Evolutionary conservation across 2,329 filamentous ascomycete species (phyloP).

Genomic region (Neofusicoccum parvum): DNA sequence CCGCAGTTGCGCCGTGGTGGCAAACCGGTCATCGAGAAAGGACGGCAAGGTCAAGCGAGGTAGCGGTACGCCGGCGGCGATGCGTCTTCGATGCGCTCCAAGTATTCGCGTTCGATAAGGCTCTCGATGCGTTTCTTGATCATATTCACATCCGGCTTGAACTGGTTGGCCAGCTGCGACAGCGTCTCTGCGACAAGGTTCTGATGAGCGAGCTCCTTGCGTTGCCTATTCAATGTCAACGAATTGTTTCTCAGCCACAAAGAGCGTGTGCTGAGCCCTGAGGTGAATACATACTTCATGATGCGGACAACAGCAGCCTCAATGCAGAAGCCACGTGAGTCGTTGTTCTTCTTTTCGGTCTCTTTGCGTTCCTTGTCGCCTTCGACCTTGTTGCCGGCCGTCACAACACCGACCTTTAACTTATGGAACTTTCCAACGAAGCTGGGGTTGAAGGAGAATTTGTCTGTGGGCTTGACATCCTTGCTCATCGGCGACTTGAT

Average conservation of each 20-base stretch:
- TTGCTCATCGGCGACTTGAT: conserved; percentile 80
- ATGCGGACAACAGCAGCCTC: conserved; percentile 79
- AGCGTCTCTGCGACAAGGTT: conserved; percentile 73
- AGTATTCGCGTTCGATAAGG: conserved; percentile 74
- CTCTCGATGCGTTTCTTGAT: conserved; percentile 83
- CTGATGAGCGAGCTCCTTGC: conserved; percentile 70
- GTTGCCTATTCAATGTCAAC: conserved; percentile 56
- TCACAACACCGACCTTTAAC: conserved; percentile 87
- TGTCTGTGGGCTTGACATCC: conserved; percentile 73
- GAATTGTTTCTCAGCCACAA: background rate
- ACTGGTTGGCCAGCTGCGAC: conserved; percentile 66
- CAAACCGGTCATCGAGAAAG: background rate
- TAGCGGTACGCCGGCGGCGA: conserved; percentile 68
- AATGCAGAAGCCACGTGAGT: conserved; percentile 69
- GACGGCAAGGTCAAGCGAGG: conserved; percentile 56
- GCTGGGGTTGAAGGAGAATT: conserved; percentile 77
- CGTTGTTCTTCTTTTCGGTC: conserved; percentile 75
- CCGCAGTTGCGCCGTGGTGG: background rate
- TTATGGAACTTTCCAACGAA: conserved; percentile 83
- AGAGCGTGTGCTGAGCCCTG: background rate
- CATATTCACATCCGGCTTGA: conserved; percentile 74
- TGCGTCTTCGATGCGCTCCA: conserved; percentile 72
- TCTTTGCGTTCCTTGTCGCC: conserved; percentile 66
- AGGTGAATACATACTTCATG: conserved; percentile 71
- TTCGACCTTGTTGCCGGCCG: conserved; percentile 80